phyloP scores from a whole-genome alignment of 78 protist genomes.

The Dictyostelium brefeldianum region DNA sequence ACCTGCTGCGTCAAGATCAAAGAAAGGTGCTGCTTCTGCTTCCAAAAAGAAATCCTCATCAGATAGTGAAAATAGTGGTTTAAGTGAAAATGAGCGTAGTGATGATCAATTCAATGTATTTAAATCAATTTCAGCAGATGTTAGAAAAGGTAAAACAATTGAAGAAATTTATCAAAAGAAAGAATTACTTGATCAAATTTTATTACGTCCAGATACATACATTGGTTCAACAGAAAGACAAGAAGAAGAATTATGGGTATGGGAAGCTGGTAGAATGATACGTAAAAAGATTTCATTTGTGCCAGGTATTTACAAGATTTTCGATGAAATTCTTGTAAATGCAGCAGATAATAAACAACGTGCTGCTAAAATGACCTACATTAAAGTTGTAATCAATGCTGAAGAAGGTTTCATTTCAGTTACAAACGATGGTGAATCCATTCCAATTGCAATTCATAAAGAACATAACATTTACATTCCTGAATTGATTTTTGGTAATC shows the following conservation, averaged over 20 bases:
- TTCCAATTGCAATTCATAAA: slow-evolving; percentile 97
- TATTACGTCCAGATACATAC: slow-evolving; percentile 98
- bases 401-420: slow-evolving; percentile 83
- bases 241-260: slow-evolving; percentile 87
- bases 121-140: background rate
- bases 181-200: slow-evolving; percentile 96
- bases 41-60: background rate
- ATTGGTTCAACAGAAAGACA: slow-evolving; percentile 92
- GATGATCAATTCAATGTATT: background rate
- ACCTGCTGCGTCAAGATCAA: background rate
- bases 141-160: slow-evolving; percentile 25
- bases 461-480: slow-evolving; percentile 95
- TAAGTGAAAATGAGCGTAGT: background rate
- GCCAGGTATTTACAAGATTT: slow-evolving; percentile 99
- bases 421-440: slow-evolving; percentile 97
- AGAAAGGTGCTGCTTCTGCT: slow-evolving; percentile 1
- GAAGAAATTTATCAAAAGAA: slow-evolving; percentile 91
- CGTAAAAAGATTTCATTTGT: slow-evolving; percentile 79
- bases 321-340: slow-evolving; percentile 99
- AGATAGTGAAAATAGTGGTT: background rate
- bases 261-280: background rate
- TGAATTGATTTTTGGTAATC: slow-evolving; percentile 98
- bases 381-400: slow-evolving; percentile 90
- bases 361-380: slow-evolving; percentile 88
- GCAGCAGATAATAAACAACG: slow-evolving; percentile 99